These are phyloP conservation scores for Kalmusia sp. DNA, from an alignment of 2,329 filamentous ascomycete species.

Conservation along the genomic window DNA sequence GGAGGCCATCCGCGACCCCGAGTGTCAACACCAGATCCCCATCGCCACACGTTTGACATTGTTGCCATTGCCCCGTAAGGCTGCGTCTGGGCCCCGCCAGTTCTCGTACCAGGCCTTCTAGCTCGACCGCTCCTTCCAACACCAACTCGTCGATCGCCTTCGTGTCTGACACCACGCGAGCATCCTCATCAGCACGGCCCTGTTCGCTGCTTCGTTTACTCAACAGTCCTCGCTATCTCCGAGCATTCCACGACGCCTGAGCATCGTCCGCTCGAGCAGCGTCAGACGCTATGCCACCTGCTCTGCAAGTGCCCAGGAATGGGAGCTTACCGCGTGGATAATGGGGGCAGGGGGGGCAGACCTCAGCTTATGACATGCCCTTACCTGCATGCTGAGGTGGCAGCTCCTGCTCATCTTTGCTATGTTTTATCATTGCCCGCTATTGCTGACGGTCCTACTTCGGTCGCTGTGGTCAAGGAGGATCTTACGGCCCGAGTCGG, in stretches of 20 bases:
- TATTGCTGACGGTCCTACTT: no score
- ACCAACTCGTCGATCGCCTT: not conserved
- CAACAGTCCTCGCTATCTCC: not conserved
- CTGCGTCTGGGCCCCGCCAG: not conserved
- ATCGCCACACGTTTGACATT: not conserved
- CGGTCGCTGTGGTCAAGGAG: no score
- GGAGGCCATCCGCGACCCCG: not conserved
- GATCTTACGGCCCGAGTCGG: no score
- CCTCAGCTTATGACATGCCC: constrained; percentile 2
- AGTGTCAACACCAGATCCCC: no score
- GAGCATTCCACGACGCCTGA: not conserved
- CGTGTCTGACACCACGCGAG: not conserved
- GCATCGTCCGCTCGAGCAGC: no score
- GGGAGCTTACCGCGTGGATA: not conserved
- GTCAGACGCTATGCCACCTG: no score
- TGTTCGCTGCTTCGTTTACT: not conserved
- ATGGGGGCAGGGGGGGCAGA: constrained; percentile 1
- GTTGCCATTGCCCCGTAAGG: not conserved
- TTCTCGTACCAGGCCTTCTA: not conserved
- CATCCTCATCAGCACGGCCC: not conserved
- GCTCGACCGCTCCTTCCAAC: not conserved
- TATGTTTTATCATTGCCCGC: no score
- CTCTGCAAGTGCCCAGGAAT: not conserved
- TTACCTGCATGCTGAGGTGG: not conserved
- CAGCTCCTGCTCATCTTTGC: no score